Base-by-base conservation (phyloP, 2,329 filamentous ascomycete genomes). In the Colletotrichum musicola region DNA sequence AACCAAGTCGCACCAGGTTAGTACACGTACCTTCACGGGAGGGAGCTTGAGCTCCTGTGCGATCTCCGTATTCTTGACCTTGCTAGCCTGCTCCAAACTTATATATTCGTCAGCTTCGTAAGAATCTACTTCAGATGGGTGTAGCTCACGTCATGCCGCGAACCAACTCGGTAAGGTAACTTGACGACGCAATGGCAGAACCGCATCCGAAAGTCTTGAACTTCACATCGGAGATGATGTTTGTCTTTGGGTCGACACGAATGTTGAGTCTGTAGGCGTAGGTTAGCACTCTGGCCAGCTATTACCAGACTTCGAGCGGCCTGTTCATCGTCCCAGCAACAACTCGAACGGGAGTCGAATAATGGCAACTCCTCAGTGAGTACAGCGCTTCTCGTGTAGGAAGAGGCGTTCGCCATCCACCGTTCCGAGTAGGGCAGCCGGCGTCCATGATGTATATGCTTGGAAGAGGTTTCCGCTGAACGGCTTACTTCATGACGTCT, bases 151-250 rank as follows among this genome's bases (percentile, higher is more conserved):
- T 97, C 95, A 98, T 99, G 70, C 96, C 96, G 72, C 94, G 89
- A 71, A 99, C 95, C 69, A 99, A 85, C 82, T 97, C 94, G n/a
- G 96, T 99, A 75, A 99, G 83, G 80, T 99, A 99, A 77, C 92
- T 96, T 68, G 93, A 97, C 72, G 92, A 95, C 50, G 96, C 96
- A 81, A 99, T 99, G 72, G 96, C 96, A 35, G 91, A 94, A 63
- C 95, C 95, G 80, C 95, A 98, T 59, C 95, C 95, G 78, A 98
- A 98, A 0, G 95, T 98, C 90, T 98, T 98, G 89, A 98, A 98
- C 83, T 97, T 96, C 79, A 97, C 95, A 75, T 98, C 95, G 75
- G 90, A 91, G 79, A 98, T 98, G 74, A 90, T 95, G 80, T 96
- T 93, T 76, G 90, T 93, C 75, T 92, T 87, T 72, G 93, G 93